Percentiles rank a stretch among this genome's conserved stretches.
phyloP scores from a whole-genome alignment of 768 basidiomycete genomes.

The Pholiota molesta region DNA sequence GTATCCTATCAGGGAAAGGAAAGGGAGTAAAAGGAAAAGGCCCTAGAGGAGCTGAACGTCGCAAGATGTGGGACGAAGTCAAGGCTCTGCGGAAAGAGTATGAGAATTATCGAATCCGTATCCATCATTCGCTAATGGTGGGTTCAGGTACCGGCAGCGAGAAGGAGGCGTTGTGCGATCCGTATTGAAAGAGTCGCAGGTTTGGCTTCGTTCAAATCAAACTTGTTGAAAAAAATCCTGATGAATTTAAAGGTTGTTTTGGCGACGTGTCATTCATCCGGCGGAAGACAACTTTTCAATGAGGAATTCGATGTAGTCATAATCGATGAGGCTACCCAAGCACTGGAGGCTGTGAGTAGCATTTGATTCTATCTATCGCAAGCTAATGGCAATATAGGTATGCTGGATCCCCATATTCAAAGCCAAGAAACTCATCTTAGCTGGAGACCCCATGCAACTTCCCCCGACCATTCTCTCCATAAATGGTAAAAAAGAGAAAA shows the following conservation, averaged over 20 bases:
- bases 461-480: conserved; percentile 89
- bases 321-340: conserved; percentile 98
- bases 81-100: conserved; percentile 90
- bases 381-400: conserved; percentile 45
- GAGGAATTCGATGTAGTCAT: conserved; percentile 90
- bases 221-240: neutral
- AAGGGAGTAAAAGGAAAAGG: conserved; percentile 75
- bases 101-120: conserved; percentile 22
- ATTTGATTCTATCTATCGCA: neutral
- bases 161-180: conserved; percentile 84
- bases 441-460: conserved; percentile 95
- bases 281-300: conserved; percentile 77
- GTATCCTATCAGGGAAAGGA: conserved; percentile 68
- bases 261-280: conserved; percentile 94
- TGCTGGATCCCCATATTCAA: conserved; percentile 98
- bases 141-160: conserved; percentile 78
- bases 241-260: conserved; percentile 69
- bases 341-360: conserved; percentile 80
- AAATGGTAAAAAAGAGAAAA: conserved; percentile 36
- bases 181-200: conserved; percentile 81
- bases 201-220: conserved; percentile 23
- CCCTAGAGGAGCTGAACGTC: conserved; percentile 72
- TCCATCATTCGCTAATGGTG: neutral
- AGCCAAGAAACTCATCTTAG: conserved; percentile 85
- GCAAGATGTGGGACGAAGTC: conserved; percentile 87